A percentile compares a stretch with the other conserved stretches of the same genome.
Conservation (phyloP, 1,284 basidiomycete species). For the Puccinia coronata region DNA sequence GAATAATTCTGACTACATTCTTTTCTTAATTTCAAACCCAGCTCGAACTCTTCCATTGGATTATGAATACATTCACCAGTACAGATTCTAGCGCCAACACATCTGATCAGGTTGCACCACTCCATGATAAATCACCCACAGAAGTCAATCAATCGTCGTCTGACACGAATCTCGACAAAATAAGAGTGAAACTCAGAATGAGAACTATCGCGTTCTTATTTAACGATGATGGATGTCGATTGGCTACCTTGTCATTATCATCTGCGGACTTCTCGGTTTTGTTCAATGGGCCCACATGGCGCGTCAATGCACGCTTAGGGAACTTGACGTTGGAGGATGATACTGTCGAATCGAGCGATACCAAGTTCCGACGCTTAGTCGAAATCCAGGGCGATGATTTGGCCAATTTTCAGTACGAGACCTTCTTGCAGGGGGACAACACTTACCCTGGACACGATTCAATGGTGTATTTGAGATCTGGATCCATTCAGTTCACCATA, state of each 20-base stretch:
- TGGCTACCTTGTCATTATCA: constrained; percentile 86
- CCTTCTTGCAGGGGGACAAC: constrained; percentile 71
- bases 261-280: constrained; percentile 86
- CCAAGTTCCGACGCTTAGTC: constrained; percentile 77
- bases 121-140: constrained; percentile 10
- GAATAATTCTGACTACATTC: neutral
- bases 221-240: constrained; percentile 70
- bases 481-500: constrained; percentile 86
- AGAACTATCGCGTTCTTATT: constrained; percentile 84
- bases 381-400: constrained; percentile 95
- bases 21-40: constrained; percentile 32
- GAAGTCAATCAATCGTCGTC: neutral
- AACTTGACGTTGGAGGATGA: constrained; percentile 84
- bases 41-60: constrained; percentile 89
- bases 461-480: constrained; percentile 78
- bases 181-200: constrained; percentile 80
- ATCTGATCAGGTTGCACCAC: constrained; percentile 52
- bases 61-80: constrained; percentile 93
- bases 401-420: constrained; percentile 93
- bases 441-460: constrained; percentile 82
- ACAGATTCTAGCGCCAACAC: constrained; percentile 55
- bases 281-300: constrained; percentile 73
- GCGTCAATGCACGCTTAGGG: constrained; percentile 80
- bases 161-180: constrained; percentile 64
- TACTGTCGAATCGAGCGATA: constrained; percentile 63